Conservation (phyloP, 495 filamentous ascomycete genomes). For the Hypoxylon intermedium region DNA sequence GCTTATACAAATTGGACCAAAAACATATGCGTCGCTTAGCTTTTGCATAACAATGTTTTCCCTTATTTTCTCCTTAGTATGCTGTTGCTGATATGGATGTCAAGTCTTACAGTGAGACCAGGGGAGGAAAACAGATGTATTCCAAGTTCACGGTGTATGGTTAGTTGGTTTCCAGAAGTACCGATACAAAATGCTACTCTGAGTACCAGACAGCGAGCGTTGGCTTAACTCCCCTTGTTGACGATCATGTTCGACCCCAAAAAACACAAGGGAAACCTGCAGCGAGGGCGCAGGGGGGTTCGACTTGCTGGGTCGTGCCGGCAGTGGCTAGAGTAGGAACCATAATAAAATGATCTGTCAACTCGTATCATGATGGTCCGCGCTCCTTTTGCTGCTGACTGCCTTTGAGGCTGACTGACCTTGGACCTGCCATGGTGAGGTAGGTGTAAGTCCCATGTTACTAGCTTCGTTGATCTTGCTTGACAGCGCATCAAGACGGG, state of each 20-base stretch:
- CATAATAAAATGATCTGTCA: conserved; percentile 39
- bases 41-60: conserved; percentile 24
- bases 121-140: conserved; percentile 21
- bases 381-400: conserved; percentile 12
- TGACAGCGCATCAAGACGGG: conserved; percentile 13
- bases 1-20: conserved; percentile 29
- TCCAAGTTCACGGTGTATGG: conserved; percentile 34
- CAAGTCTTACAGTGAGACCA: conserved; percentile 25
- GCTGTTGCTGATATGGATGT: conserved; percentile 15
- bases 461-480: conserved; percentile 27
- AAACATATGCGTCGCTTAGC: conserved; percentile 32
- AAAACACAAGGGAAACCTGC: conserved; percentile 27
- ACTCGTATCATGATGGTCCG: conserved; percentile 11
- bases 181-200: conserved; percentile 39
- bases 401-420: conserved; percentile 35
- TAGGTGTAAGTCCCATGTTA: conserved; percentile 21
- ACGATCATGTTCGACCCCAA: conserved; percentile 41
- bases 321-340: conserved; percentile 21
- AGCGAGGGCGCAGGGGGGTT: conserved; percentile 32
- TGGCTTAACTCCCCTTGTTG: conserved; percentile 33
- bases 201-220: conserved; percentile 23
- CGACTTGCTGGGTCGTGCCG: conserved; percentile 32
- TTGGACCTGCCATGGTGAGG: conserved; percentile 23
- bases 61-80: conserved; percentile 18
- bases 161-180: conserved; percentile 28